A percentile compares a stretch with the other conserved stretches of the same genome.
These are phyloP conservation scores for Solanum chaucha DNA, from an alignment of 257 asterid genomes.

Conservation along the genomic window DNA sequence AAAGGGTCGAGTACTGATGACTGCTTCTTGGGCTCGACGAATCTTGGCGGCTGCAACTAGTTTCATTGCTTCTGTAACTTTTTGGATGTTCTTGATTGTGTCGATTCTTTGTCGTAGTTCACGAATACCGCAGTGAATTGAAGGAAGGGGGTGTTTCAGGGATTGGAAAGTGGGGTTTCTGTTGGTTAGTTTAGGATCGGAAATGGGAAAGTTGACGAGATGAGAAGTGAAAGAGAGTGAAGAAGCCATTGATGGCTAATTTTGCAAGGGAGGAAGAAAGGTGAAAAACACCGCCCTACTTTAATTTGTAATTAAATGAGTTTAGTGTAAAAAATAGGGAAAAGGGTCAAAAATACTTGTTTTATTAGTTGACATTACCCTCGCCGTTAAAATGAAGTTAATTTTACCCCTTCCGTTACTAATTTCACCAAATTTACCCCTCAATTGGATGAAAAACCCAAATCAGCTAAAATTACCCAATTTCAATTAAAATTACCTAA, in stretches of 20 bases:
- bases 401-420: too few relatives aligned
- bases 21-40: slow-evolving; percentile 72
- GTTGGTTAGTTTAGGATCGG: background rate
- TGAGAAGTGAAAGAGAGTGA: background rate
- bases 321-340: too few relatives aligned
- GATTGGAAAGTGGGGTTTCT: background rate
- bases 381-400: too few relatives aligned
- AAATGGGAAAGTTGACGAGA: background rate
- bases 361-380: too few relatives aligned
- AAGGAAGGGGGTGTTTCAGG: background rate
- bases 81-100: slow-evolving; percentile 50
- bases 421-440: too few relatives aligned
- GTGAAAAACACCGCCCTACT: background rate
- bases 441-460: too few relatives aligned
- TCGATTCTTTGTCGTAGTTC: slow-evolving; percentile 49
- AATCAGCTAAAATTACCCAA: too few relatives aligned
- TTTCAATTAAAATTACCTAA: too few relatives aligned
- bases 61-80: slow-evolving; percentile 67
- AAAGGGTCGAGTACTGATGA: slow-evolving; percentile 50
- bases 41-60: slow-evolving; percentile 71
- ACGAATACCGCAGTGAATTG: slow-evolving; percentile 34
- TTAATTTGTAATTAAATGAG: background rate
- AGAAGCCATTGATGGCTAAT: too few relatives aligned
- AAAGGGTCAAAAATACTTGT: too few relatives aligned
- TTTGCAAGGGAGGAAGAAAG: too few relatives aligned